A percentile compares a stretch with the other conserved stretches of the same genome.
Evolutionary conservation across 148 eudicot genomes (phyloP).

Genomic region (Fagopyrum homotropicum): DNA sequence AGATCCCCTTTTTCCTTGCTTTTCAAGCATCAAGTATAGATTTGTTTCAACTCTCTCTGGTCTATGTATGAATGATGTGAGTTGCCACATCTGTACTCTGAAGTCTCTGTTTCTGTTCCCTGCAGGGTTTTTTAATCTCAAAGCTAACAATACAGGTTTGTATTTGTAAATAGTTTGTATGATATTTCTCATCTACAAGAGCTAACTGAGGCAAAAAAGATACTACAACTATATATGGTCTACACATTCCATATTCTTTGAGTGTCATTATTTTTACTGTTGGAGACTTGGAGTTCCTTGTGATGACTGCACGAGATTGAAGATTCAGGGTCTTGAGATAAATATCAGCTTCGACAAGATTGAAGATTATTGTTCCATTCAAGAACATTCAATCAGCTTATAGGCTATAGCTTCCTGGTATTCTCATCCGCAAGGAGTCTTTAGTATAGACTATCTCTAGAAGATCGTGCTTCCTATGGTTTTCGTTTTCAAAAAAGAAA

Average conservation of each 20-base stretch:
- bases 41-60: background rate
- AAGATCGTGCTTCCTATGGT: no score
- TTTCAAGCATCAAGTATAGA: background rate
- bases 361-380: background rate
- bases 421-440: no score
- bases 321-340: background rate
- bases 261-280: no score
- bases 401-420: no score
- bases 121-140: slow-evolving; percentile 72
- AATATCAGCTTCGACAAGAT: background rate
- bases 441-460: no score
- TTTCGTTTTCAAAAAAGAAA: no score
- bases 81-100: slow-evolving; percentile 37
- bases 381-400: background rate
- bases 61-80: background rate
- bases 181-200: slow-evolving; percentile 12
- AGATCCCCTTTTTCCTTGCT: slow-evolving; percentile 1
- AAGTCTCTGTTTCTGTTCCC: slow-evolving; percentile 65
- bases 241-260: no score
- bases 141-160: slow-evolving; percentile 43
- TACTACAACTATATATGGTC: no score
- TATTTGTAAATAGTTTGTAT: slow-evolving; percentile 42
- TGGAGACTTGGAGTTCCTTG: no score
- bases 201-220: background rate
- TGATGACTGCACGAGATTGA: no score